Base-by-base conservation (phyloP, 2,329 filamentous ascomycete genomes). In the Calcarisporium arbuscula region DNA sequence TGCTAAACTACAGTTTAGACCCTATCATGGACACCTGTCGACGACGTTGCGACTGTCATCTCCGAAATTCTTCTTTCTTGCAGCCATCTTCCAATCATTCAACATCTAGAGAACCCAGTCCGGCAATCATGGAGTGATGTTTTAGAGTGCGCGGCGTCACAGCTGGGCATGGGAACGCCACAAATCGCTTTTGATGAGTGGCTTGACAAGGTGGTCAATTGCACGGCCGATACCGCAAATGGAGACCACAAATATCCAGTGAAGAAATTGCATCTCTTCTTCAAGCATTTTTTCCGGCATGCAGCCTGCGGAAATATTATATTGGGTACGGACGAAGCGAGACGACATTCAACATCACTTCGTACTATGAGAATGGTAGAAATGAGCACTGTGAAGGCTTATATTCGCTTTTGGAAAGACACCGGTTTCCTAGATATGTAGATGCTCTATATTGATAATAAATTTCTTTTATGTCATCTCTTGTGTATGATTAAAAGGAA, bases 11-110 rank as follows among this genome's bases (percentile, higher is more conserved):
- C n/a, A n/a, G n/a, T n/a, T n/a, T 30, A 48, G 42, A 39, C 41
- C 8, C 25, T 42, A 19, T 45, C 42, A 11, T 42, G 44, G 44
- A 36, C 45, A 33, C 40, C 46, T 8, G 36, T 43, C 16, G 38
- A 45, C 29, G 42, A 45, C 19, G 42, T 44, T 5, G 39, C 42
- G 7, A 20, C 37, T 9, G 37, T 41, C n/a, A 26, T 45, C 27
- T 35, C 39, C 11, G 42, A 48, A 10, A 35, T 39, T 15, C 28
- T 36, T 19, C 40, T 48, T 17, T 28, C 27, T 4, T 3, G 32
- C 1, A 23, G 28, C 14, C 8, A 17, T 14, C 33, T 36, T 4
- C 37, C 37, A 17, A 34, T 40, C 9, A 34, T 30, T 3, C 30
- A 36, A 28, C 42, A 44, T 32, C 25, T 44, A 19, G 42, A 44